Evolutionary conservation across 2,329 filamentous ascomycete genomes (phyloP).

Genomic region (Cordyceps militaris): DNA sequence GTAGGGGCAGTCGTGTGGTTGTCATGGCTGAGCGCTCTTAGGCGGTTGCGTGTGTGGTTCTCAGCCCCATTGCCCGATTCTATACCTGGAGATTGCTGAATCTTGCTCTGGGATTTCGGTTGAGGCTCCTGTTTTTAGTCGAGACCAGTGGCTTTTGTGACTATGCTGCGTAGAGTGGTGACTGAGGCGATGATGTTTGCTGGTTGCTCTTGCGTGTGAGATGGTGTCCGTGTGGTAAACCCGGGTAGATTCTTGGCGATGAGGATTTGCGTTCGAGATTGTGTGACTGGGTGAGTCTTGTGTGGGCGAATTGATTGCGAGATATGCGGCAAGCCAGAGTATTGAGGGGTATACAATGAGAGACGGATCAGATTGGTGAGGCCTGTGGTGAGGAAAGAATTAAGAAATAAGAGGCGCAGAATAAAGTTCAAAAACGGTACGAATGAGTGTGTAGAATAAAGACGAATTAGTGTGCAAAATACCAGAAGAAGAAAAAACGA

Average conservation of each 20-base stretch:
- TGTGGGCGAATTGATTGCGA: neutral
- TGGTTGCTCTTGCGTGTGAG: neutral
- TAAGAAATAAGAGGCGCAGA: slow-evolving; percentile 13
- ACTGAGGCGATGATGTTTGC: neutral
- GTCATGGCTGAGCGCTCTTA: slow-evolving; percentile 12
- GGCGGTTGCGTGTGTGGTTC: neutral
- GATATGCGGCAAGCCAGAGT: neutral
- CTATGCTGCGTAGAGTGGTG: neutral
- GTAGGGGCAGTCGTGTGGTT: slow-evolving; percentile 1
- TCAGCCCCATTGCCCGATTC: neutral
- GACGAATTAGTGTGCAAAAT: neutral
- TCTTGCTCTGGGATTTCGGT: neutral
- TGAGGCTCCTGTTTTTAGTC: neutral
- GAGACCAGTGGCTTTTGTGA: neutral
- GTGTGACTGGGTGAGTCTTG: neutral
- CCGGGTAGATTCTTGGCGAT: neutral
- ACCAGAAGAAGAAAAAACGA: neutral
- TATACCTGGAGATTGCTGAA: neutral
- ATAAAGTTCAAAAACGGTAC: neutral
- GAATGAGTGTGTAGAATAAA: slow-evolving; percentile 1
- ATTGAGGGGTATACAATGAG: neutral
- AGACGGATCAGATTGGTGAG: neutral
- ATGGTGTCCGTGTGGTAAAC: neutral
- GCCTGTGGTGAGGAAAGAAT: neutral
- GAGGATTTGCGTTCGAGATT: neutral